Evolutionary conservation across 257 asterid species (phyloP), one percentile per base, ranked within the genome.

Genomic region (Linderniella brevidens): DNA sequence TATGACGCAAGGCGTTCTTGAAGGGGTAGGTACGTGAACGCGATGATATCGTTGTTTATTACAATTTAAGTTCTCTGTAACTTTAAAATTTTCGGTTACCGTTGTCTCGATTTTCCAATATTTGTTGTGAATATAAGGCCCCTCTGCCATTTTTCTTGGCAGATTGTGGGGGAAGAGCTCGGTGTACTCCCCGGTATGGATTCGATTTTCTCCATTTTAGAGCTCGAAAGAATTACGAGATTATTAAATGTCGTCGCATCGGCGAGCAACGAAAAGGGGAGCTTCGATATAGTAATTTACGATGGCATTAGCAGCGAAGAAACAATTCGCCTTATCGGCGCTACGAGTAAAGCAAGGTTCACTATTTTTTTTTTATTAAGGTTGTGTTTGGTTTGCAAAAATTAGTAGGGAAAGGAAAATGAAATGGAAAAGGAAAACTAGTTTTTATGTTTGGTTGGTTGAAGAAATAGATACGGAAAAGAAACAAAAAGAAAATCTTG

Each of bases 141-240:
- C 60, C 54, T 62, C 45, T 74, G 41, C 50, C 65, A 40, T 20
- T 25, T 40, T 57, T 59, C n/a, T 48, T 67, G 64, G 59, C 63
- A 88, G 98, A 87, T 88, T 53, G 83, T 80, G 39, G 92, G 92
- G 54, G 96, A 84, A 64, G 98, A 88, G 76, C 98, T 88, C 25
- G 96, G 98, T 58, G 77, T 88, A 32, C 87, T 88, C 41, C 98
- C 96, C 25, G 98, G 98, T 11, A 88, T 88, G 98, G 98, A 88
- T 66, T 78, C 94, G n/a, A 70, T 84, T 65, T 81, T 88, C 58
- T 73, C 94, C 38, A 73, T 66, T 20, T 65, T 84, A 67, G 92
- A 80, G 60, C 92, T 88, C 16, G 96, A 74, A 57, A 55, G 67
- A 42, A 65, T 72, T 49, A 54, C 75, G 14, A 90, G 93, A 46